Evolutionary conservation across 2,329 filamentous ascomycete genomes (phyloP), one percentile per base, ranked within the genome.

Genomic region (Eutypa lata): DNA sequence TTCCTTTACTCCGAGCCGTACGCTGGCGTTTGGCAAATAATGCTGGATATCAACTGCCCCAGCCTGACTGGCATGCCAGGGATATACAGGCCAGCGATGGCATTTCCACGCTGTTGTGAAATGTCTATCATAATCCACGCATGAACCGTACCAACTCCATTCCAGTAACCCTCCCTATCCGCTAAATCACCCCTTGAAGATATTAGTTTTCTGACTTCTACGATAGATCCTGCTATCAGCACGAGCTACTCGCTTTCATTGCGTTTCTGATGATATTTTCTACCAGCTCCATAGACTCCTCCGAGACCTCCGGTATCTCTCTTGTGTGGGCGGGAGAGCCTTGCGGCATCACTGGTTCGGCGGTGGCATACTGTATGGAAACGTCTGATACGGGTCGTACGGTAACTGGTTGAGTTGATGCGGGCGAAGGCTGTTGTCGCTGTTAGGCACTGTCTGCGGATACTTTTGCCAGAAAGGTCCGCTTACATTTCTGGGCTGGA

Each of bases 191-290:
- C 18, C 14, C n/a, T 13, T 14, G n/a, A 18, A 42, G 38, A 22
- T 16, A 21, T 11, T 6, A 42, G 38, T 18, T 21, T 42, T 42
- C 38, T 42, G 26, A 31, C 10, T 31, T 31, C 6, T 18, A 18
- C 13, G 38, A 42, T 10, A 42, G 26, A 11, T 42, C 38, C 10
- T 42, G 3, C 18, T 42, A 22, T 8, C 18, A 42, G 2, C 38
- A 13, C 19, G 52, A 55, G 18, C 57, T 60, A 49, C 67, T 68
- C n/a, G 66, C 66, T 50, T 58, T 60, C 24, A 64, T 61, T n/a
- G 67, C 67, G 55, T 66, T 65, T 46, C 57, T 57, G 37, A 69
- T 68, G 19, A 69, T 69, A 46, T 62, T 66, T 51, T 69, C 67
- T 3, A 69, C 66, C 45, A 69, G 56, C 47, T 67, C 65, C 61